These are phyloP conservation scores for Blastosporella zonata DNA, from an alignment of 1,284 basidiomycete genomes.

Conservation along the genomic window DNA sequence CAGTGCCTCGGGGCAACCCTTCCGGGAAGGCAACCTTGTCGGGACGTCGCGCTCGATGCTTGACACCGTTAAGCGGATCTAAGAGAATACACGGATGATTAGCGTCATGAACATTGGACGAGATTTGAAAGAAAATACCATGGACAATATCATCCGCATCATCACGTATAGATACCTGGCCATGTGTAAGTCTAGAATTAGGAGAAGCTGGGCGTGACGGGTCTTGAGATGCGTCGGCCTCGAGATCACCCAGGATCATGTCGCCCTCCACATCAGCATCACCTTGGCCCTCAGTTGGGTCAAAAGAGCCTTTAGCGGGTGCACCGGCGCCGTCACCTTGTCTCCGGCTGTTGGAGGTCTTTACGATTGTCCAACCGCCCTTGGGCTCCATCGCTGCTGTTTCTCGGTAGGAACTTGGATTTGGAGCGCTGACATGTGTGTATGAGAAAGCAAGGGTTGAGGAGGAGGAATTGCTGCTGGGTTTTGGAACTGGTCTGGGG, in stretches of 20 bases:
- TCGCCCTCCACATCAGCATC: conserved; percentile 66
- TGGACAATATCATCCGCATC: conserved; percentile 71
- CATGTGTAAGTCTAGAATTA: conserved; percentile 39
- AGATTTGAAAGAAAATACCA: conserved; percentile 44
- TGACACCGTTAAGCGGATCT: conserved; percentile 60
- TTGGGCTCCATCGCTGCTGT: conserved; percentile 35
- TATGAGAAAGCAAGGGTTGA: conserved; percentile 77
- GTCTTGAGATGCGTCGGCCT: conserved; percentile 46
- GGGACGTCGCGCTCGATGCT: conserved; percentile 39
- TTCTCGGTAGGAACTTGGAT: conserved; percentile 70
- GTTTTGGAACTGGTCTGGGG: conserved; percentile 57
- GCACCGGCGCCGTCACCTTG: not conserved
- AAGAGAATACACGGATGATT: conserved; percentile 14
- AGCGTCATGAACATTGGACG: conserved; percentile 10
- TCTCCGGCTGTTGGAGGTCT: conserved; percentile 38
- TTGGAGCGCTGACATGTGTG: conserved; percentile 75
- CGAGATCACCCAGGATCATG: conserved; percentile 72
- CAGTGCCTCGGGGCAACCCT: conserved; percentile 20
- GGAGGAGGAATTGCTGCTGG: conserved; percentile 52
- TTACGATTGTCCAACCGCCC: conserved; percentile 76
- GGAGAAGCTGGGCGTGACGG: conserved; percentile 25
- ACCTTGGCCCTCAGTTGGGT: conserved; percentile 34
- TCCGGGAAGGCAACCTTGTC: conserved; percentile 33
- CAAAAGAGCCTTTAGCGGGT: conserved; percentile 27
- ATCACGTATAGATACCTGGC: conserved; percentile 51